Evolutionary conservation across 2,329 filamentous ascomycete species (phyloP), one percentile per base, ranked within the genome.

Genomic region (Trichoderma lentiforme): DNA sequence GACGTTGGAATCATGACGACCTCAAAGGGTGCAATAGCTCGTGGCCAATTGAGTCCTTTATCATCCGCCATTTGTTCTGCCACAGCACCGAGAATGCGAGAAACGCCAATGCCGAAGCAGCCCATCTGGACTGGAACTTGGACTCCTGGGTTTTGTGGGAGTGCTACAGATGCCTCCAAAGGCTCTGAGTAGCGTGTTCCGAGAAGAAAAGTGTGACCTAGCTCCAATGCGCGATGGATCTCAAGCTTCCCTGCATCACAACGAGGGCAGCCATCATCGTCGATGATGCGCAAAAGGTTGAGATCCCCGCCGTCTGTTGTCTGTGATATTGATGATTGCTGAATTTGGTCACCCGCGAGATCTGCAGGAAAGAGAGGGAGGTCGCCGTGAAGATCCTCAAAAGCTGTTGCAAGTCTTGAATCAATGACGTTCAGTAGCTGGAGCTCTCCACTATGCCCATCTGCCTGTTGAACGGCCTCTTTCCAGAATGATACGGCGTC

Each of bases 181-280:
- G 94, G 91, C 24, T 88, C 85, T 28, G 92, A 95, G 83, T 99
- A 99, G 34, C 95, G 89, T 1, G 93, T 95, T 12, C 95, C 95
- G 1, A 99, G 90, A 80, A 97, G 91, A 82, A 99, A 99, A 0
- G 96, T 98, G 81, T 99, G 96, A 1, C 94, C 96, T 18, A 98
- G 86, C 82, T 99, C 96, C 64, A 98, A 91, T 8, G 94, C 93
- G 73, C 88, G 91, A 71, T 92, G 87, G 3, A 92, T 85, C 57
- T 84, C 85, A 26, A 98, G 84, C 2, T 80, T 83, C 0, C 92
- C 92, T 0, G 84, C 77, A 0, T 82, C 78, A 79, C 96, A 99
- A 51, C 86, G 84, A 0, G 93, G 89, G 77, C 96, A 99, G 12
- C 81, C 76, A 77, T 97, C 93, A 14, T 92, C 93, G 57, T 90